These are phyloP conservation scores for Neurospora sp. DNA, from an alignment of 495 filamentous ascomycete genomes.

Conservation along the genomic window DNA sequence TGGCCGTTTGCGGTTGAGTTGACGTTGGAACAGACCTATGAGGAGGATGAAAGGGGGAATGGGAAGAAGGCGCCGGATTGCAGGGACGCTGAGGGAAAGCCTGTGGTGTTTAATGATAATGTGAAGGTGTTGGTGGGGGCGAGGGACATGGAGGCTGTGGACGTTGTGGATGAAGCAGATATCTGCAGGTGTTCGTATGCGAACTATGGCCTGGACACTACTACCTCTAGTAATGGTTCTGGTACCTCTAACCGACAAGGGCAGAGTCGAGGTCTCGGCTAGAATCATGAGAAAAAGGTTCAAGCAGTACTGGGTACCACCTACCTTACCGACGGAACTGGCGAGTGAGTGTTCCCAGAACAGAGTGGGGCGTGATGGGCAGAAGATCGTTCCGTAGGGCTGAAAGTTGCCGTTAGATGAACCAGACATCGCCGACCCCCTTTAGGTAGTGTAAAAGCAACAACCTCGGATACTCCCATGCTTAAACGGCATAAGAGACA, in stretches of 20 bases:
- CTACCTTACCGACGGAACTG: background rate
- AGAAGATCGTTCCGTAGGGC: background rate
- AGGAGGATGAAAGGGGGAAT: conserved; percentile 6
- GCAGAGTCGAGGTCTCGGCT: background rate
- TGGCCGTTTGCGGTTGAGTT: conserved; percentile 44
- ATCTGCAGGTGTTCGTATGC: conserved; percentile 15
- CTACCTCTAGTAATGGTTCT: background rate
- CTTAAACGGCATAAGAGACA: background rate
- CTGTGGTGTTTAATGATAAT: conserved; percentile 5
- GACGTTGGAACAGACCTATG: conserved; percentile 22
- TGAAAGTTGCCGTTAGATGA: background rate
- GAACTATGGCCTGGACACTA: conserved; percentile 10
- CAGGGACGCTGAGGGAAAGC: conserved; percentile 7
- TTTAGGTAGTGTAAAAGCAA: background rate
- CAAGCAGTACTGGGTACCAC: background rate
- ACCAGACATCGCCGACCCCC: background rate
- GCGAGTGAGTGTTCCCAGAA: background rate
- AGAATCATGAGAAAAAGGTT: background rate
- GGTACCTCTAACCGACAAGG: background rate
- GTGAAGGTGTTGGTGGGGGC: background rate
- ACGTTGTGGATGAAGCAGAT: background rate
- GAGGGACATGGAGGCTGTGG: background rate
- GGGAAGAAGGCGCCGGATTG: conserved; percentile 37
- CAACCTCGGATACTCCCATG: background rate
- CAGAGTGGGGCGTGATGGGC: too few species aligned